These are phyloP conservation scores for Aspergillus sp. DNA, from an alignment of 2,329 filamentous ascomycete species.

Conservation along the genomic window DNA sequence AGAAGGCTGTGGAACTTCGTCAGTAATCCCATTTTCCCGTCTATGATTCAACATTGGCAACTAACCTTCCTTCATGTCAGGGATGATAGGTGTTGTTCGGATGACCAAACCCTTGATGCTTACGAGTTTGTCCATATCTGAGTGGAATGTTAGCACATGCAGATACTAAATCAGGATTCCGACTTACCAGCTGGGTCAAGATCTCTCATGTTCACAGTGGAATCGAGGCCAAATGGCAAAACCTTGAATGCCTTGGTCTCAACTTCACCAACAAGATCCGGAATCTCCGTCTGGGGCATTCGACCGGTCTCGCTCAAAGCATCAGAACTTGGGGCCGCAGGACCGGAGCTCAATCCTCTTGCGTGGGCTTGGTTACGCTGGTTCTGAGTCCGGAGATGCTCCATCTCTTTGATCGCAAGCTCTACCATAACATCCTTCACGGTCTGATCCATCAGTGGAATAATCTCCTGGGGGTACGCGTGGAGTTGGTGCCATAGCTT, in stretches of 20 bases:
- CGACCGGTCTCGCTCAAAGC: constrained; percentile 44
- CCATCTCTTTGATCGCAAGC: constrained; percentile 74
- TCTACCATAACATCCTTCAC: constrained; percentile 93
- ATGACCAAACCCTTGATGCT: constrained; percentile 96
- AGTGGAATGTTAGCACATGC: constrained; percentile 17
- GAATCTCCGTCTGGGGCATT: constrained; percentile 42
- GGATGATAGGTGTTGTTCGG: constrained; percentile 89
- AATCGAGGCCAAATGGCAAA: constrained; percentile 81
- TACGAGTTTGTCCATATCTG: constrained; percentile 92
- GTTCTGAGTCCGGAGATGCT: constrained; percentile 58
- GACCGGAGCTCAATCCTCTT: constrained; percentile 64
- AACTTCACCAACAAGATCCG: constrained; percentile 73
- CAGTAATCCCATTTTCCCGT: neutral
- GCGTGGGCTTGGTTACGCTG: constrained; percentile 44
- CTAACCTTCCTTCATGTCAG: constrained; percentile 87
- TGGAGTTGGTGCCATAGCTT: constrained; percentile 96
- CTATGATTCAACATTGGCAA: neutral
- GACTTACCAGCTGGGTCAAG: constrained; percentile 74
- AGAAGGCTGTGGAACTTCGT: constrained; percentile 62
- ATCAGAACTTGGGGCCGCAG: constrained; percentile 76
- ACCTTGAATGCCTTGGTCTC: constrained; percentile 78
- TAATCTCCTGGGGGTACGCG: constrained; percentile 91
- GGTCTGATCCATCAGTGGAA: constrained; percentile 92
- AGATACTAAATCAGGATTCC: neutral
- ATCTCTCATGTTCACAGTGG: constrained; percentile 84